Conservation (phyloP, 2,329 filamentous ascomycete genomes). For the Emmonsia crescens region DNA sequence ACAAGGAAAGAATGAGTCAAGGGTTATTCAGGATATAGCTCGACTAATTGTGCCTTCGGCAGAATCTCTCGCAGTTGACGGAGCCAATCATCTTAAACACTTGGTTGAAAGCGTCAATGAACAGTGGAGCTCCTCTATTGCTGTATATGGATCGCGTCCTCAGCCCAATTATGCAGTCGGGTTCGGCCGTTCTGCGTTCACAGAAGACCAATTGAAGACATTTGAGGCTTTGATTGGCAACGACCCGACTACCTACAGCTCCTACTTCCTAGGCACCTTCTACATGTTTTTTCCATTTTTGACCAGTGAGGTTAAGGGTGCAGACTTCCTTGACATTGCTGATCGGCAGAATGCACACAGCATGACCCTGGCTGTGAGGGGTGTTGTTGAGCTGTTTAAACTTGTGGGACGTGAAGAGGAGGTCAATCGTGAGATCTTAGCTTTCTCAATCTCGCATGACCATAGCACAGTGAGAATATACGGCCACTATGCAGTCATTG, state of each 20-base stretch:
- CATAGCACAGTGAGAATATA: slow-evolving; percentile 16
- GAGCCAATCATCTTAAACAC: too few species aligned
- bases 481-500: slow-evolving; percentile 16
- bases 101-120: slow-evolving; percentile 36
- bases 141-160: slow-evolving; percentile 21
- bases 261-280: too few species aligned
- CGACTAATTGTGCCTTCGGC: too few species aligned
- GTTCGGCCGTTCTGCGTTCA: slow-evolving; percentile 26
- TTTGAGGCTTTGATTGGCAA: too few species aligned
- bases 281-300: too few species aligned
- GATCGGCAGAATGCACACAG: slow-evolving; percentile 23
- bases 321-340: slow-evolving; percentile 17
- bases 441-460: slow-evolving; percentile 17
- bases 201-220: slow-evolving; percentile 20
- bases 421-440: slow-evolving; percentile 15
- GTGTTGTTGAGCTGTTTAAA: slow-evolving; percentile 31
- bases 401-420: slow-evolving; percentile 10
- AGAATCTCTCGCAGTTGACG: too few species aligned
- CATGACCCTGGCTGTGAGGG: slow-evolving; percentile 27
- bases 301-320: slow-evolving; percentile 18
- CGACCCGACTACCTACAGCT: too few species aligned
- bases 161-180: slow-evolving; percentile 30
- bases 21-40: too few species aligned
- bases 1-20: too few species aligned
- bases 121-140: slow-evolving; percentile 32